Percentiles rank a stretch among this genome's conserved stretches.
Conservation (phyloP, 805 yeast species). For the Saccharomyces kudriavzevii region DNA sequence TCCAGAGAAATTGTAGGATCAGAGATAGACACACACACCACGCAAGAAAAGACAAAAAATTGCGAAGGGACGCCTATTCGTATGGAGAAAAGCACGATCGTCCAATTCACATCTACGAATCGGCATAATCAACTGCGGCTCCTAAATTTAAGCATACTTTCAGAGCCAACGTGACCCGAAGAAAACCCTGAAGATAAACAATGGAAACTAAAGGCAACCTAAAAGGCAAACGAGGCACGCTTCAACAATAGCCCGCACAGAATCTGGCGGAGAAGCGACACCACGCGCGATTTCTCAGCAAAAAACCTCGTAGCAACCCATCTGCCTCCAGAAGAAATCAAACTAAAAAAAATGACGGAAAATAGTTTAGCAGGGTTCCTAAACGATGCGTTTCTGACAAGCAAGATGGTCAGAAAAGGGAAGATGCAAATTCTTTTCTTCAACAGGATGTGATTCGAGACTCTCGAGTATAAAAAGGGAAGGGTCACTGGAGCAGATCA, state of each 20-base stretch:
- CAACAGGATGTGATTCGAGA: neutral
- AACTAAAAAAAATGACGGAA: neutral
- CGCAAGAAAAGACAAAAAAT: neutral
- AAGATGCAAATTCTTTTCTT: neutral
- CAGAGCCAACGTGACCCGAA: neutral
- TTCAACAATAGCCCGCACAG: neutral
- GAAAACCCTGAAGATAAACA: neutral
- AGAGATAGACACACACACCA: neutral
- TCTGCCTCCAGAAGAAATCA: neutral
- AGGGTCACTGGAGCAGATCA: neutral
- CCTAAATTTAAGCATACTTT: neutral
- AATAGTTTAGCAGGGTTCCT: neutral
- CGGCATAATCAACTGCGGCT: neutral
- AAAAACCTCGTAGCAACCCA: neutral
- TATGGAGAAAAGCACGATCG: neutral
- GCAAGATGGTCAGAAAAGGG: neutral
- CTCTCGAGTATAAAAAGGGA: neutral
- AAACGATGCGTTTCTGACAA: neutral
- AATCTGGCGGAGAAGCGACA: neutral
- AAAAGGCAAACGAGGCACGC: neutral
- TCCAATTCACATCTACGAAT: neutral
- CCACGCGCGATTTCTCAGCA: neutral
- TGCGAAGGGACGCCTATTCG: neutral
- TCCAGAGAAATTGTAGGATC: neutral
- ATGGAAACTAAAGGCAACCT: neutral